phyloP scores from a whole-genome alignment of 2,329 filamentous ascomycete genomes.

The Xenoacremonium recifei region DNA sequence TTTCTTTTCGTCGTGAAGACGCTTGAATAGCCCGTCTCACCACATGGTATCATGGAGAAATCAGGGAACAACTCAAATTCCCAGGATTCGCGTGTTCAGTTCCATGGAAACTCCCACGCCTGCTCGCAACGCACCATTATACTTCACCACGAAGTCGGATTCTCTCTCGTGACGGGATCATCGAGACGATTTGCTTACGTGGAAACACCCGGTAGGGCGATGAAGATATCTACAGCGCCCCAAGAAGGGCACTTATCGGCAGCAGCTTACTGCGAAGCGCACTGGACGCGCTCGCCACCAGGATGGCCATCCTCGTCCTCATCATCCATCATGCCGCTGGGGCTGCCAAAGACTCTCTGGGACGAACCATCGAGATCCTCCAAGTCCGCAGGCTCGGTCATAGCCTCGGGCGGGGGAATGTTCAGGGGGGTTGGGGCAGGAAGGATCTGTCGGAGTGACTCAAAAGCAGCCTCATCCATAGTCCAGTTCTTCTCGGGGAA shows the following conservation, averaged over 20 bases:
- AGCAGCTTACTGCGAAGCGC: conserved; percentile 73
- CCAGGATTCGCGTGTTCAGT: background rate
- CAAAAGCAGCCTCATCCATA: conserved; percentile 66
- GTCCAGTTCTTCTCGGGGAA: conserved; percentile 82
- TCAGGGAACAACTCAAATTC: background rate
- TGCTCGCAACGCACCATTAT: too few species aligned
- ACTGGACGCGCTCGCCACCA: conserved; percentile 79
- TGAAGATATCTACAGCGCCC: too few species aligned
- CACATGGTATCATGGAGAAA: conserved; percentile 26
- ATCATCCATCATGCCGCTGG: conserved; percentile 61
- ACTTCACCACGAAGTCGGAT: too few species aligned
- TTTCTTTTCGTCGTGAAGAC: conserved; percentile 10
- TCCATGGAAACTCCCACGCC: background rate
- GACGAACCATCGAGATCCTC: conserved; percentile 76
- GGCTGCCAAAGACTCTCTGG: conserved; percentile 66
- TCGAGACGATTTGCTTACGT: too few species aligned
- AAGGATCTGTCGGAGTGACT: conserved; percentile 80
- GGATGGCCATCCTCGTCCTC: conserved; percentile 76
- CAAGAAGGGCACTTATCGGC: conserved; percentile 3
- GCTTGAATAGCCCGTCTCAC: conserved; percentile 11
- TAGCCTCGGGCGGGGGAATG: conserved; percentile 74
- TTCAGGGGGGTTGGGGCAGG: conserved; percentile 64
- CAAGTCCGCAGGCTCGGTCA: conserved; percentile 86
- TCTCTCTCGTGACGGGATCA: too few species aligned
- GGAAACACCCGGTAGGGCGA: too few species aligned